Conservation (phyloP, 768 basidiomycete species). For the Mycena crocata region DNA sequence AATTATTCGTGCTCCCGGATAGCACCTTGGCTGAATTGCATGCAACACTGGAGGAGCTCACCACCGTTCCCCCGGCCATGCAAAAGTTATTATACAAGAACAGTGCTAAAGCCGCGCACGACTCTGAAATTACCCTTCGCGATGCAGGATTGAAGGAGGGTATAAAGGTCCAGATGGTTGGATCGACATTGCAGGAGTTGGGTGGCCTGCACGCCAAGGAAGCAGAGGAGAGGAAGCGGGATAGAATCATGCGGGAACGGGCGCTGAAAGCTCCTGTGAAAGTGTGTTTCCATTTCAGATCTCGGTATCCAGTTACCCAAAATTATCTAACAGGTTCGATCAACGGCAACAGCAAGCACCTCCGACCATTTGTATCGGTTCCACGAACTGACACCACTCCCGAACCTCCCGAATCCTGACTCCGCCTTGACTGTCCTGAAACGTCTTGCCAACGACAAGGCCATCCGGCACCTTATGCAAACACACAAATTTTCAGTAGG, state of each 20-base stretch:
- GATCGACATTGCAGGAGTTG: constrained; percentile 70
- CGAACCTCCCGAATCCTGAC: constrained; percentile 72
- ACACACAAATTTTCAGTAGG: constrained; percentile 76
- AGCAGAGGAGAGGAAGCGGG: constrained; percentile 65
- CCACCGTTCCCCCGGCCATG: constrained; percentile 69
- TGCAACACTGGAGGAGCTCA: constrained; percentile 67
- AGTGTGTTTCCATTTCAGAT: constrained; percentile 48
- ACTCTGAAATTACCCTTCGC: constrained; percentile 44
- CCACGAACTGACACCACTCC: constrained; percentile 70
- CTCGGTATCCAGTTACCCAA: neutral
- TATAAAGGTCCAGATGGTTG: constrained; percentile 76
- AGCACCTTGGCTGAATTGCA: constrained; percentile 65
- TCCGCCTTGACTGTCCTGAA: constrained; percentile 65
- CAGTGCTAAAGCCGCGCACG: constrained; percentile 48
- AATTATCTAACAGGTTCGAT: constrained; percentile 59
- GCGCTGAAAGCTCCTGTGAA: constrained; percentile 68
- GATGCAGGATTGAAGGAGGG: constrained; percentile 72
- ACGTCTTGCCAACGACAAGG: constrained; percentile 75
- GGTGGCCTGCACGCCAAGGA: constrained; percentile 66
- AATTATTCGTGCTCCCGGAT: constrained; percentile 61
- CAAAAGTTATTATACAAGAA: constrained; percentile 84
- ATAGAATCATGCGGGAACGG: constrained; percentile 69
- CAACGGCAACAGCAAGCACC: constrained; percentile 57
- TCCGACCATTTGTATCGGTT: constrained; percentile 66
- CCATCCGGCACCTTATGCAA: constrained; percentile 77